phyloP scores from a whole-genome alignment of 345 rosid species.

The Boechera stricta region DNA sequence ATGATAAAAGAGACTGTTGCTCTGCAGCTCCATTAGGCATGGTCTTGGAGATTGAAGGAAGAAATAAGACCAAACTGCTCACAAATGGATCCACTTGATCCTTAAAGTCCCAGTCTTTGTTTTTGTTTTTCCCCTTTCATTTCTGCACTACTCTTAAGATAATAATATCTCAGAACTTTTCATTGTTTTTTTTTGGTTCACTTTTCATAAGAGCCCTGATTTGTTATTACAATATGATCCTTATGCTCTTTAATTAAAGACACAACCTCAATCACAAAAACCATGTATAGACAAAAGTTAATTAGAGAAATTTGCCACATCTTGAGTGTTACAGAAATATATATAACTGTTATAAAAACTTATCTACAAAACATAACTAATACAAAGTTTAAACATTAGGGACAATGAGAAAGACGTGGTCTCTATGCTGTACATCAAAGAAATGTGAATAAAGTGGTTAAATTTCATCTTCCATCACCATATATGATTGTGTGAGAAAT shows the following conservation, averaged over 20 bases:
- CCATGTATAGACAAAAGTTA: neutral
- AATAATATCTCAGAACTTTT: neutral
- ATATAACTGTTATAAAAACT: neutral
- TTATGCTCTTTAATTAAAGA: constrained; percentile 5
- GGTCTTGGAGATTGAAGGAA: neutral
- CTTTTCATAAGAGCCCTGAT: neutral
- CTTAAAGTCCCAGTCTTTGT: neutral
- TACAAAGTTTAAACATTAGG: neutral
- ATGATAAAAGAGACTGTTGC: neutral
- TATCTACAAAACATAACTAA: neutral
- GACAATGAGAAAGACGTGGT: neutral
- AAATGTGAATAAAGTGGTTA: neutral
- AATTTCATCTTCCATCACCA: constrained; percentile 44
- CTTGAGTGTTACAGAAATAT: neutral
- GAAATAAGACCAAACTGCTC: neutral
- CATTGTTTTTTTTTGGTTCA: neutral
- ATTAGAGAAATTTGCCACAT: neutral
- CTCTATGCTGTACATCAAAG: neutral
- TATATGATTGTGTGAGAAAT: constrained; percentile 41
- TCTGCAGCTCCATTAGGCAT: neutral
- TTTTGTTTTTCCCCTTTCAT: neutral
- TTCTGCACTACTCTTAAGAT: neutral
- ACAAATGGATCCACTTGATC: neutral
- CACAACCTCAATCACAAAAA: neutral
- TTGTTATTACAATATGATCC: neutral